Conservation (phyloP, 768 basidiomycete species). For the Arthromyces matolae region DNA sequence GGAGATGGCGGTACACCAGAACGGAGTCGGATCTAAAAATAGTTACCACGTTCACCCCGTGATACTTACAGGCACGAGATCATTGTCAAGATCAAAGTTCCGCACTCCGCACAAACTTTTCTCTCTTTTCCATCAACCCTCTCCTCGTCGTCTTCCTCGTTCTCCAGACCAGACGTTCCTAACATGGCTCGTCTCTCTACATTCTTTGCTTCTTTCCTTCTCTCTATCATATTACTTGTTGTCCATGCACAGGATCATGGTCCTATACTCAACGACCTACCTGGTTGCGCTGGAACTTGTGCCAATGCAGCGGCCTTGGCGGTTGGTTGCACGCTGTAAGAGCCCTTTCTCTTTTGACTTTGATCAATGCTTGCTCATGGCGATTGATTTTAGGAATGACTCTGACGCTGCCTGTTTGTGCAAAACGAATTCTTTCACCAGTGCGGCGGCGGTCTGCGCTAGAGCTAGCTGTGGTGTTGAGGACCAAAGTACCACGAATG, state of each 20-base stretch:
- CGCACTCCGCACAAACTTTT: too few relatives aligned
- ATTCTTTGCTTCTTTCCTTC: not conserved
- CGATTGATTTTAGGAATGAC: not conserved
- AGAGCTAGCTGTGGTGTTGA: not conserved
- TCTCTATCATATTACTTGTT: not conserved
- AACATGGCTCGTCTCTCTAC: conserved; percentile 6
- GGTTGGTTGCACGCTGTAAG: conserved; percentile 2
- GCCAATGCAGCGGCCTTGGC: conserved; percentile 1
- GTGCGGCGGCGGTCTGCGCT: not conserved
- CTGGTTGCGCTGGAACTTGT: conserved; percentile 1
- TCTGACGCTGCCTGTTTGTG: conserved; percentile 6
- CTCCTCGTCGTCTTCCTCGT: too few relatives aligned
- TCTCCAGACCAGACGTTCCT: too few relatives aligned
- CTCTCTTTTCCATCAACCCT: too few relatives aligned
- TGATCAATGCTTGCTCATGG: not conserved
- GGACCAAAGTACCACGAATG: conserved; percentile 1
- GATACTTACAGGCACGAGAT: too few relatives aligned
- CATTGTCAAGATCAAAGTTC: too few relatives aligned
- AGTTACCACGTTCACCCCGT: too few relatives aligned
- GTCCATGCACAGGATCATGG: not conserved
- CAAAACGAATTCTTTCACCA: not conserved
- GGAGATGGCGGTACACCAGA: too few relatives aligned
- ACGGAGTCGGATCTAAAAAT: too few relatives aligned
- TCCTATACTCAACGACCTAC: not conserved
- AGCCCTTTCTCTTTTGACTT: not conserved